These are phyloP conservation scores for Capsella bursapastoris DNA, from an alignment of 345 rosid genomes.

Conservation along the genomic window DNA sequence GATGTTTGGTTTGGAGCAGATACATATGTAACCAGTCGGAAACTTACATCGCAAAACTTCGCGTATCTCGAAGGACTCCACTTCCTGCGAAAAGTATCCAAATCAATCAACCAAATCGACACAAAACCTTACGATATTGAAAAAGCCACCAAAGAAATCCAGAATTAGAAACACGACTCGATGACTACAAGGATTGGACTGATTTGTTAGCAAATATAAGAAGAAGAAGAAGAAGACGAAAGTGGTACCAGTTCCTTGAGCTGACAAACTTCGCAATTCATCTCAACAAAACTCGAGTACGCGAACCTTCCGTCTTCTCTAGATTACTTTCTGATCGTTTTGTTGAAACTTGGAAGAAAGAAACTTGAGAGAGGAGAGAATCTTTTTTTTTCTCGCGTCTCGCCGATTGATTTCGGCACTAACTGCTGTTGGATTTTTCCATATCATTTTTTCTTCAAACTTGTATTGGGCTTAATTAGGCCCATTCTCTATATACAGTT, in stretches of 20 bases:
- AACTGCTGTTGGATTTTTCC: neutral
- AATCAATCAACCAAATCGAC: slow-evolving; percentile 6
- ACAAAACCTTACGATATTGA: neutral
- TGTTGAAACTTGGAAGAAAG: slow-evolving; percentile 26
- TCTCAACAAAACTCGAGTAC: slow-evolving; percentile 30
- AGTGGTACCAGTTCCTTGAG: slow-evolving; percentile 82
- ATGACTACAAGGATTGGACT: slow-evolving; percentile 30
- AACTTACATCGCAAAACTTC: slow-evolving; percentile 90
- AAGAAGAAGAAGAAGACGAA: neutral
- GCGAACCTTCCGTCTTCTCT: neutral
- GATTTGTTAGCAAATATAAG: neutral
- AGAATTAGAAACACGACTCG: slow-evolving; percentile 1
- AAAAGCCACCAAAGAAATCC: neutral
- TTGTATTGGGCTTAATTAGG: slow-evolving; percentile 18
- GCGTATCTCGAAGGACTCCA: slow-evolving; percentile 79
- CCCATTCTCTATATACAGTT: neutral
- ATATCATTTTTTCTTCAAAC: neutral
- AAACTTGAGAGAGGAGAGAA: neutral
- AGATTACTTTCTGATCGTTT: slow-evolving; percentile 28
- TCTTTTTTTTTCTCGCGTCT: neutral
- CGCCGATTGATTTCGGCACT: slow-evolving; percentile 6
- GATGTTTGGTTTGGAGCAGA: neutral
- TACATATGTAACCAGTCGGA: neutral
- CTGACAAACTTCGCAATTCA: slow-evolving; percentile 95
- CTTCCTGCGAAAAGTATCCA: slow-evolving; percentile 54